These are phyloP conservation scores for Deuterostichococcus epilithicus DNA, from an alignment of 139 green algal species.

Conservation along the genomic window DNA sequence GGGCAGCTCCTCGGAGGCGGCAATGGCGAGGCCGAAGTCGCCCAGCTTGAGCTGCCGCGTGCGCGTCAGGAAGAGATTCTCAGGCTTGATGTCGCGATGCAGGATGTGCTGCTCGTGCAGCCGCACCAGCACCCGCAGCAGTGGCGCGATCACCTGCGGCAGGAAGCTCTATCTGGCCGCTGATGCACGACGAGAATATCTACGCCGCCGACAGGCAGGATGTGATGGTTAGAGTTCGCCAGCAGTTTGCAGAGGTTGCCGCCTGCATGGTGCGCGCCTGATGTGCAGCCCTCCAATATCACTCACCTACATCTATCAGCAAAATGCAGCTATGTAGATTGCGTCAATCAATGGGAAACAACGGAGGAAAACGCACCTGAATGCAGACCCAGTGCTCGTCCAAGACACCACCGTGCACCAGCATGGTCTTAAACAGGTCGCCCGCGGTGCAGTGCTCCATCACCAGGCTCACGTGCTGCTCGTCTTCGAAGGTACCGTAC, in stretches of 20 bases:
- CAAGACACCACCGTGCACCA: slow-evolving; percentile 53
- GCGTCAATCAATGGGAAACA: neutral
- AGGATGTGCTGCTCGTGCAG: slow-evolving; percentile 61
- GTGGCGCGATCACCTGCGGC: slow-evolving; percentile 62
- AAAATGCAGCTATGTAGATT: neutral
- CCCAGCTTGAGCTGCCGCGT: slow-evolving; percentile 52
- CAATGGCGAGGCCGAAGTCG: slow-evolving; percentile 79
- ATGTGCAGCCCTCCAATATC: neutral
- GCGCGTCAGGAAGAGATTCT: slow-evolving; percentile 82
- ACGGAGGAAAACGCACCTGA: slow-evolving; percentile 39
- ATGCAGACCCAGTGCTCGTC: slow-evolving; percentile 66
- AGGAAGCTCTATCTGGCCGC: neutral
- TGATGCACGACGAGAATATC: too few species aligned
- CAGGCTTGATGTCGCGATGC: slow-evolving; percentile 76
- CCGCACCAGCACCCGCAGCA: slow-evolving; percentile 70
- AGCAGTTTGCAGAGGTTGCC: neutral
- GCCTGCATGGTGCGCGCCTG: neutral
- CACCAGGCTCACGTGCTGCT: slow-evolving; percentile 55
- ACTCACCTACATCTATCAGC: neutral
- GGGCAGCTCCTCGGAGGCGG: slow-evolving; percentile 59
- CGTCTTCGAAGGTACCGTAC: slow-evolving; percentile 59
- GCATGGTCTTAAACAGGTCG: slow-evolving; percentile 77
- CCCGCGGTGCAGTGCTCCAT: slow-evolving; percentile 76
- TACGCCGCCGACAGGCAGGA: neutral
- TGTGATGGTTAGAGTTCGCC: neutral